Evolutionary conservation across 75 land plant genomes (phyloP).

Genomic region (Picea sitchensis): DNA sequence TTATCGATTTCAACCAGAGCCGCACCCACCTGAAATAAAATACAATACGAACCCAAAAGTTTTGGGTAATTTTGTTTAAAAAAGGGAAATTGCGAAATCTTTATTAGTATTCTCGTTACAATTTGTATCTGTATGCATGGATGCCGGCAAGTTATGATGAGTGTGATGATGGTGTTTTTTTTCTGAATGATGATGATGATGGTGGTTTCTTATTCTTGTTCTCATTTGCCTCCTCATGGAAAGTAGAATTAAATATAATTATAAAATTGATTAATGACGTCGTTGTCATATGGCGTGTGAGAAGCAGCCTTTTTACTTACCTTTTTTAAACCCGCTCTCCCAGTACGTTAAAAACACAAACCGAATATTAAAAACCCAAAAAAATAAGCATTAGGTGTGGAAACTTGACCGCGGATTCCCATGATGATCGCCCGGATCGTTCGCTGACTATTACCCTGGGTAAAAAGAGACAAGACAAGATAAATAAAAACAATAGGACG

Average conservation of each 20-base stretch:
- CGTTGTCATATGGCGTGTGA: not conserved
- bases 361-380: not conserved
- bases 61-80: no score
- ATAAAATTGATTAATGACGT: conserved; percentile 6
- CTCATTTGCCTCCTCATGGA: no score
- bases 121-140: conserved; percentile 2
- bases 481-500: conserved; percentile 13
- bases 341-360: not conserved
- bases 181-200: not conserved
- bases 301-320: conserved; percentile 12
- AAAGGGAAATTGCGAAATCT: no score
- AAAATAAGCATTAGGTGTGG: not conserved
- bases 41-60: no score
- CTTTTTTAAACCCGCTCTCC: conserved; percentile 3
- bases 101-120: no score
- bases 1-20: no score
- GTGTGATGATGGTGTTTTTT: conserved; percentile 11
- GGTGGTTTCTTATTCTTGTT: not conserved
- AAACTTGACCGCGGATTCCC: conserved; percentile 11
- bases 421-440: conserved; percentile 16
- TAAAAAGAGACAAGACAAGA: conserved; percentile 4
- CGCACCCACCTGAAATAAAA: no score
- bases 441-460: conserved; percentile 9
- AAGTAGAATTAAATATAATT: no score
- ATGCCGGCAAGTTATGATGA: conserved; percentile 13